phyloP scores from a whole-genome alignment of 1,284 basidiomycete species.

The Microbotryum intermedium region DNA sequence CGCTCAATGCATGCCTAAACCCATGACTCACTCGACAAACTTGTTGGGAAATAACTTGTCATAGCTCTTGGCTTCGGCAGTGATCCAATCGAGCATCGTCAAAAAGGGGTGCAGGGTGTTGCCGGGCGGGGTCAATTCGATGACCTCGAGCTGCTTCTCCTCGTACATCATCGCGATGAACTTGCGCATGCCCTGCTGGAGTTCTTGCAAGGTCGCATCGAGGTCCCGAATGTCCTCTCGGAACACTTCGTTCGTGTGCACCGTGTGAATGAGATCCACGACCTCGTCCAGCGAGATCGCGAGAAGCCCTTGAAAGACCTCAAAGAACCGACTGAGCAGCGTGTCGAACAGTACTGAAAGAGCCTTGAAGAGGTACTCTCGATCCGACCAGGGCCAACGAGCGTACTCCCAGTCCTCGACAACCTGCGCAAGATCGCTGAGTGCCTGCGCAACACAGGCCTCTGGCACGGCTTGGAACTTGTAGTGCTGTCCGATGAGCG shows the following conservation, averaged over 20 bases:
- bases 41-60: constrained; percentile 79
- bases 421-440: constrained; percentile 61
- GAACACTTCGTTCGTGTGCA: constrained; percentile 35
- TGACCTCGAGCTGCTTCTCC: constrained; percentile 52
- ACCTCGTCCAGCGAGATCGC: constrained; percentile 64
- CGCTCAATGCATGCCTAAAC: not conserved
- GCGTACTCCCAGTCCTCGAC: constrained; percentile 50
- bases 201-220: constrained; percentile 36
- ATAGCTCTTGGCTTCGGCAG: constrained; percentile 70
- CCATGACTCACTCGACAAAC: constrained; percentile 56
- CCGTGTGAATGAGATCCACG: constrained; percentile 45
- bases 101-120: constrained; percentile 61
- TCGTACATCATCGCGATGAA: constrained; percentile 38
- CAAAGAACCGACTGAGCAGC: constrained; percentile 76
- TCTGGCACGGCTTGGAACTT: constrained; percentile 47
- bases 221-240: constrained; percentile 32
- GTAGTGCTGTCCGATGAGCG: constrained; percentile 77
- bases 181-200: constrained; percentile 46
- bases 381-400: constrained; percentile 69
- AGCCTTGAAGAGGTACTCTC: constrained; percentile 27
- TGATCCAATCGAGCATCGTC: constrained; percentile 76
- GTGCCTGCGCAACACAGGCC: constrained; percentile 86
- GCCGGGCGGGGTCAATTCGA: constrained; percentile 53
- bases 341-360: constrained; percentile 63
- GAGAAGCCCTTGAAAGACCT: constrained; percentile 65